A percentile compares a stretch with the other conserved stretches of the same genome.
phyloP scores from a whole-genome alignment of 140 eudicot species.

The Anethum foeniculum region DNA sequence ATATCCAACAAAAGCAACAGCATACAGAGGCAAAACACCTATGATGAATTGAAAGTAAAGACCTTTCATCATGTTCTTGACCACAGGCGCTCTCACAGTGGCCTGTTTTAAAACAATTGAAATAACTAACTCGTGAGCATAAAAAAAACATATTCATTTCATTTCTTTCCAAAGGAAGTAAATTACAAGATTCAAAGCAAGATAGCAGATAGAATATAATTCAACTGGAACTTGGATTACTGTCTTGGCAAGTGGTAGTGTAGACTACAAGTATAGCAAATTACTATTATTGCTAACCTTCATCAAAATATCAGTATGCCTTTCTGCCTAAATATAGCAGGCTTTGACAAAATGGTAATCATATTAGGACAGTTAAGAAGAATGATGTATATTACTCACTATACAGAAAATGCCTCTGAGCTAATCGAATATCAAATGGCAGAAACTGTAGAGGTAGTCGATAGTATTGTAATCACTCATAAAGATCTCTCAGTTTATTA shows the following conservation, averaged over 20 bases:
- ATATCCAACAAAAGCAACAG: slow-evolving; percentile 65
- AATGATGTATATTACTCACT: neutral
- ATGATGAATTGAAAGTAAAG: slow-evolving; percentile 81
- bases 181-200: neutral
- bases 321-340: neutral
- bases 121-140: neutral
- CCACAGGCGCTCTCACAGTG: slow-evolving; percentile 75
- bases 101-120: slow-evolving; percentile 40
- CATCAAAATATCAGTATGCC: neutral
- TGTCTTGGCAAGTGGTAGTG: neutral
- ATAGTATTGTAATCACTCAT: neutral
- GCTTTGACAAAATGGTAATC: neutral
- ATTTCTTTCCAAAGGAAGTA: neutral
- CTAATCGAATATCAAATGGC: neutral
- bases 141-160: neutral
- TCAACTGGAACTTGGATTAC: neutral
- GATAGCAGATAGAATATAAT: neutral
- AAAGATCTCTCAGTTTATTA: neutral
- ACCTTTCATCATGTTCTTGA: slow-evolving; percentile 85
- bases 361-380: neutral
- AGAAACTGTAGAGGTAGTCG: neutral
- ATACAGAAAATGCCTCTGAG: neutral
- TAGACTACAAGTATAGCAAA: neutral
- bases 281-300: neutral
- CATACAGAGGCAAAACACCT: slow-evolving; percentile 77